Evolutionary conservation across 768 basidiomycete genomes (phyloP), one percentile per base, ranked within the genome.

Genomic region (Boletus huronensis): DNA sequence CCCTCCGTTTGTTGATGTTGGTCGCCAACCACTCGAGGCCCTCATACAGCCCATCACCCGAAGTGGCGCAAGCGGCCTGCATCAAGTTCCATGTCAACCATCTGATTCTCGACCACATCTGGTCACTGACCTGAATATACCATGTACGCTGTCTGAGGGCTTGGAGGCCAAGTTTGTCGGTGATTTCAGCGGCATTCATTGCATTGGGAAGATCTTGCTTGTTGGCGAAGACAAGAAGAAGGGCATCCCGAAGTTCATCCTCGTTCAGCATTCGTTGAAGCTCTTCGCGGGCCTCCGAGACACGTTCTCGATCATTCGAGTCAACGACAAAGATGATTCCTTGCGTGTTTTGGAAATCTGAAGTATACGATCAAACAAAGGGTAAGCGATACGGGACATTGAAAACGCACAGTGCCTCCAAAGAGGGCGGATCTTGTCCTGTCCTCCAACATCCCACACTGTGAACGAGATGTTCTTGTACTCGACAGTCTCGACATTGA

Each of bases 381-480:
- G 58, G 48, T 54, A 60, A 57, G 59, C 8, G 4, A 29, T 14
- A 55, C 19, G 25, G 26, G 43, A n/a, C 23, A 16, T 34, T 9
- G 19, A 61, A 43, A 51, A 85, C 93, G 70, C 69, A 97, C 97
- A 99, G 81, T 99, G 97, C 85, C 96, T 93, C 97, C 97, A 99
- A 65, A 98, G 85, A 64, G 96, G 96, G 67, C 96, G 87, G 75
- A 98, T 98, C 87, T 98, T 99, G 79, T 99, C 96, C 79, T 99
- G 96, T 67, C 96, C 97, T 84, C 97, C 97, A 60, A 99, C 97
- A 77, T 99, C 97, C 97, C 97, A 98, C 43, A 98, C 97, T 23
- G 96, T 99, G 85, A 99, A 99, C 25, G 94, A 97, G 62, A 98
- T 98, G 82, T 98, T 99, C 84, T 98, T 98, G 79, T 99, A 98